Evolutionary conservation across 2,329 filamentous ascomycete species (phyloP).

Genomic region (Aspergillus japonicus): DNA sequence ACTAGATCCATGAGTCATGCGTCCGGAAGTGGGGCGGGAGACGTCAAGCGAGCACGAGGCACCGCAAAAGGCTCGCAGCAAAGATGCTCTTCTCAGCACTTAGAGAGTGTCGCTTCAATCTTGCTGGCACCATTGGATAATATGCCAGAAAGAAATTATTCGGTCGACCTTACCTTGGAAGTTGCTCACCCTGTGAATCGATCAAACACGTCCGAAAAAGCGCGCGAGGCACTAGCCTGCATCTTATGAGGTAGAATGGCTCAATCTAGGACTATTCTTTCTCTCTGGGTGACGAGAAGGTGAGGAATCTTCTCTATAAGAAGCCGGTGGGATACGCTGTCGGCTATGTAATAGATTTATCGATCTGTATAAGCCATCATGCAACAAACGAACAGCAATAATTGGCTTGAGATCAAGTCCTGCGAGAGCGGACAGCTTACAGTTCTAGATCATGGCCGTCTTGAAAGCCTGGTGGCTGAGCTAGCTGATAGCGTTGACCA

Average conservation of each 20-base stretch:
- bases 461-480: neutral
- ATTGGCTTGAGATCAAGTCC: neutral
- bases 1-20: neutral
- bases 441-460: neutral
- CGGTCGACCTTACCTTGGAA: neutral
- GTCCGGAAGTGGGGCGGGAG: neutral
- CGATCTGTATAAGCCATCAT: neutral
- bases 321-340: neutral
- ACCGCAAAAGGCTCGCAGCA: neutral
- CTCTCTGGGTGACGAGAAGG: neutral
- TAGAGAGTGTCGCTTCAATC: neutral
- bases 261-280: neutral
- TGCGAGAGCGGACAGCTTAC: neutral
- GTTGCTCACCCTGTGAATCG: neutral
- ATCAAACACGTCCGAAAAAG: neutral
- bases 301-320: neutral
- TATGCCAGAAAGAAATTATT: neutral
- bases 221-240: neutral
- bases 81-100: neutral
- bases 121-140: neutral
- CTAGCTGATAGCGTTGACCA: neutral
- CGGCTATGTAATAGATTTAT: neutral
- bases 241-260: neutral
- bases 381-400: neutral
- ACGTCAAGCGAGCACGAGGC: neutral